Evolutionary conservation across 2,329 filamentous ascomycete species (phyloP).

Genomic region (Fusarium xylarioides): DNA sequence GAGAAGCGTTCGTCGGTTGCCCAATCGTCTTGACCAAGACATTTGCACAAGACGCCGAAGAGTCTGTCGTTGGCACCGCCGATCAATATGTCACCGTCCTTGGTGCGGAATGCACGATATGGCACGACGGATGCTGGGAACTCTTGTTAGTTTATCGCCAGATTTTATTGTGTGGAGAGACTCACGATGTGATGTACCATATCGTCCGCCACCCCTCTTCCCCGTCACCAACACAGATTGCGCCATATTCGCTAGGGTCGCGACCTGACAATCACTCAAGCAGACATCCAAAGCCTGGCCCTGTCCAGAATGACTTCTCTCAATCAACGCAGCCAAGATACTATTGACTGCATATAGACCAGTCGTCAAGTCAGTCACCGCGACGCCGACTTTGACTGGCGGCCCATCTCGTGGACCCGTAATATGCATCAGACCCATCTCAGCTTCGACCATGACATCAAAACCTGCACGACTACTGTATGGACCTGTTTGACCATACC

Average conservation of each 20-base stretch:
- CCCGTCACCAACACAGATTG: constrained; percentile 89
- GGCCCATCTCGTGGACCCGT: constrained; percentile 86
- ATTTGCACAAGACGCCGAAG: constrained; percentile 69
- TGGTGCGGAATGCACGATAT: constrained; percentile 82
- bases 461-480: constrained; percentile 88
- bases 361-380: constrained; percentile 93
- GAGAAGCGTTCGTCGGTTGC: constrained; percentile 65
- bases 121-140: constrained; percentile 87
- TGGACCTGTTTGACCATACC: constrained; percentile 92
- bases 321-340: constrained; percentile 88
- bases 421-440: constrained; percentile 98
- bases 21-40: constrained; percentile 65
- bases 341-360: constrained; percentile 93
- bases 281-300: constrained; percentile 93
- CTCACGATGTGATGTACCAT: constrained; percentile 92
- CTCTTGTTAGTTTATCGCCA: fast-evolving
- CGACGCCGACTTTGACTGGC: constrained; percentile 95
- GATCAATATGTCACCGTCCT: constrained; percentile 72
- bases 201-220: constrained; percentile 83
- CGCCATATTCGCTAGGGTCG: constrained; percentile 90
- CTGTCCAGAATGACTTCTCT: constrained; percentile 73
- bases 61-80: constrained; percentile 75
- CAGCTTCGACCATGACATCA: constrained; percentile 99
- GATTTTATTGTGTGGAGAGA: no score
- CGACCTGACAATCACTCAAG: constrained; percentile 93